Evolutionary conservation across 257 asterid species (phyloP), one percentile per base, ranked within the genome.

Genomic region (Salvia splendens): DNA sequence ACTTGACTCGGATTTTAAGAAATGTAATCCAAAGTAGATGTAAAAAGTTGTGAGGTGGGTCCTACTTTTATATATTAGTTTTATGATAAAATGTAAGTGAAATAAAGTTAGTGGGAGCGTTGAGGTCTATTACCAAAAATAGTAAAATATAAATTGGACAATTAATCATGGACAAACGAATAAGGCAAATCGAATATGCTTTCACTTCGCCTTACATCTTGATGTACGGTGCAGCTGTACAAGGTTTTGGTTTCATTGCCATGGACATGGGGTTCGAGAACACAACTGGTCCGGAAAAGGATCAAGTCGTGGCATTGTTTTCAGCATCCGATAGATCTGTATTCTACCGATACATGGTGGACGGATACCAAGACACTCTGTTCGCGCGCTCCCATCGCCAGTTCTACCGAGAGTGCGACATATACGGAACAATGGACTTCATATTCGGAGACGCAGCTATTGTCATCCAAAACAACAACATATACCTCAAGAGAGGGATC

Each of bases 381-480:
- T 70, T n/a, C 2, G 54, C 77, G 32, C 85, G 75, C 8, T 59
- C 76, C 28, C 68, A 67, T 10, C 65, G 78, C 12, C 83, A 82
- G 59, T 82, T 82, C 36, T 82, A 68, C 40, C 67, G 79, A 45
- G 73, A 76, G 14, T 82, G 87, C 77, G 38, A 53, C 5, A 72
- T 82, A 15, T 73, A 68, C 6, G 85, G 85, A 30, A 82, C 87
- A 5, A 50, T 82, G 4, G 87, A 82, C 65, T 79, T 77, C 75
- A 82, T 82, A 12, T 82, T 82, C 0, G 85, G 87, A 52, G 64
- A 67, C 5, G n/a, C 85, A 2, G 74, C 83, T 0, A 69, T 62
- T 9, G 83, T 78, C 35, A 67, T 78, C 16, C 85, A 81, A 50
- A 68, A 61, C 32, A 62, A 73, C 62, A 20, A 9, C 51, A 74